Evolutionary conservation across 1,284 basidiomycete species (phyloP), one percentile per base, ranked within the genome.

Genomic region (Tylopilus sp.): DNA sequence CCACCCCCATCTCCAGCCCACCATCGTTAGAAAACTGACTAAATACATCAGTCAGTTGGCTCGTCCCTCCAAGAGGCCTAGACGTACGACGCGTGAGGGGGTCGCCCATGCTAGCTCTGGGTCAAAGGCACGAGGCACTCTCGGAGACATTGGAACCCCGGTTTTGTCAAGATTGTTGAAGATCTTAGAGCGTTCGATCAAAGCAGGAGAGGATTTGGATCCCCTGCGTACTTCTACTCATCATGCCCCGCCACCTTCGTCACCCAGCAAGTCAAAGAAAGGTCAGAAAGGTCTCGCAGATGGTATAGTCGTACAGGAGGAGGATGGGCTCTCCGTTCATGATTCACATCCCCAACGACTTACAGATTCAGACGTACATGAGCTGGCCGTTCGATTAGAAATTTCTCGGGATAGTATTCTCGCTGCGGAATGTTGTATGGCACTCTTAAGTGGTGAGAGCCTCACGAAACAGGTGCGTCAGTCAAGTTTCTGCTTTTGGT

Each of bases 361-460:
- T 28, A 72, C 75, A 1, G 75, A 78, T 6, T 66, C 69, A 2
- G 81, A 86, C 47, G 65, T 82, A 25, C 77, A 78, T 18, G 72
- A 69, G 21, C 56, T 87, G 11, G 66, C 76, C 2, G 64, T 63
- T 36, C 63, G 66, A 12, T 66, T 92, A 30, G 79, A 84, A 44
- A 59, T 76, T 19, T 82, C 84, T 5, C 72, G 77, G 35, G 84
- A 90, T 56, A 86, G 86, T 39, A 76, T 90, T 4, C 59, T 89
- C 8, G 90, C 90, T 4, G 89, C 90, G 0, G 88, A 94, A 59
- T 92, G 89, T 57, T 86, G 82, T 53, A 76, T 97, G 49, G 79
- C 84, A 0, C 67, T 96, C 7, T 75, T 97, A 13, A 80, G 81
- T 0, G 84, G 84, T 30, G 89, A 93, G 54, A 76, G 85, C 23